These are phyloP conservation scores for Platanthera guangdongensis DNA, from an alignment of 106 monocot species.

Conservation along the genomic window DNA sequence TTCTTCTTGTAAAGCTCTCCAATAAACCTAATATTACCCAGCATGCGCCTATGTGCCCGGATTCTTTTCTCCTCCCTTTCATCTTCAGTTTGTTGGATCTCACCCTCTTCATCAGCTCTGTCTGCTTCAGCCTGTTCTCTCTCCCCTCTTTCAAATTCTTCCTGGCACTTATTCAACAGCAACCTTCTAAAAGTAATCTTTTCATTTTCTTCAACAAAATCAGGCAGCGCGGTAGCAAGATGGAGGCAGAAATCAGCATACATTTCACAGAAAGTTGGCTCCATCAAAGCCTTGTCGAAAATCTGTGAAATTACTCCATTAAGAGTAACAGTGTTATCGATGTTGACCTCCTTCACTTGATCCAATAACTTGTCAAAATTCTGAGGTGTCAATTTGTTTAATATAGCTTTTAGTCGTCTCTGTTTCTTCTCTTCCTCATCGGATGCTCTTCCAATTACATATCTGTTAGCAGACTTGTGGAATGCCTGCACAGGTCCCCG, in stretches of 20 bases:
- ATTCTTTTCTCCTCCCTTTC: slow-evolving; percentile 65
- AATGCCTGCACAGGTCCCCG: slow-evolving; percentile 41
- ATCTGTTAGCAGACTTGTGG: slow-evolving; percentile 72
- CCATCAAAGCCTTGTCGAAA: slow-evolving; percentile 88
- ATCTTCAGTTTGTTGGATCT: slow-evolving; percentile 36
- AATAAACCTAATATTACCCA: slow-evolving; percentile 87
- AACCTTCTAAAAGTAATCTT: slow-evolving; percentile 76
- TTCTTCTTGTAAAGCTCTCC: slow-evolving; percentile 88
- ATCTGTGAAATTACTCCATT: slow-evolving; percentile 82
- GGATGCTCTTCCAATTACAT: slow-evolving; percentile 64
- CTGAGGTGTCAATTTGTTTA: slow-evolving; percentile 85
- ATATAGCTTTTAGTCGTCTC: slow-evolving; percentile 69
- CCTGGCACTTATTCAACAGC: slow-evolving; percentile 85
- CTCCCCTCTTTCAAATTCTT: slow-evolving; percentile 90
- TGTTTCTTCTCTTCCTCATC: slow-evolving; percentile 66
- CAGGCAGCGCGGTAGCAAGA: slow-evolving; percentile 62
- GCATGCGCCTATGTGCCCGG: slow-evolving; percentile 60
- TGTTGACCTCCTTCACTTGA: slow-evolving; percentile 66
- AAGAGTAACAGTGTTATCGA: slow-evolving; percentile 51
- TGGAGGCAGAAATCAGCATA: slow-evolving; percentile 81
- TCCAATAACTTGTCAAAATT: slow-evolving; percentile 74
- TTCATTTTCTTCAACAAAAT: slow-evolving; percentile 61
- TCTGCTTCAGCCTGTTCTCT: slow-evolving; percentile 55
- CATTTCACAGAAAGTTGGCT: slow-evolving; percentile 90
- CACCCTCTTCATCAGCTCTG: slow-evolving; percentile 62